Conservation (phyloP, 1,139 yeast species). For the Geotrichum histeridarum region DNA sequence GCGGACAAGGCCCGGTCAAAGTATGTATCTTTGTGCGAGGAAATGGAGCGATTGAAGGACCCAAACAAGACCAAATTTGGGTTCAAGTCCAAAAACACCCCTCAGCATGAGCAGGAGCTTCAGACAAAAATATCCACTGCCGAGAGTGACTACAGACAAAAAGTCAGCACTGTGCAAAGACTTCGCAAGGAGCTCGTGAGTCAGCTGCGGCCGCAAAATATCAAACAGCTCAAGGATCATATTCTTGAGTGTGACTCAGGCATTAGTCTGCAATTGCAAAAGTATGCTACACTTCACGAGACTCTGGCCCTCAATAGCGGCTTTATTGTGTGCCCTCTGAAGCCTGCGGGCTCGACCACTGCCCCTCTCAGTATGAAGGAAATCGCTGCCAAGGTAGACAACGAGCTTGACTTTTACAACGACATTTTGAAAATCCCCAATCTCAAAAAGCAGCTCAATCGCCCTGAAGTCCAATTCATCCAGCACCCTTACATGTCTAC, state of each 20-base stretch:
- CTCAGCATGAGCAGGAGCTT: conserved; percentile 90
- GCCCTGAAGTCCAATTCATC: conserved; percentile 53
- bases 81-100: conserved; percentile 71
- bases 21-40: conserved; percentile 77
- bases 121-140: conserved; percentile 75
- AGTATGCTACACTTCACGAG: conserved; percentile 83
- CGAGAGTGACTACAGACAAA: conserved; percentile 77
- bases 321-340: conserved; percentile 71
- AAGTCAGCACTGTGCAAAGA: conserved; percentile 67
- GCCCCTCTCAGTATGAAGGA: conserved; percentile 61
- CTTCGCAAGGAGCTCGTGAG: conserved; percentile 67
- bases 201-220: conserved; percentile 71
- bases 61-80: conserved; percentile 64
- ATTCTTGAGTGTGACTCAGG: conserved; percentile 87
- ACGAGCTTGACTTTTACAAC: conserved; percentile 73
- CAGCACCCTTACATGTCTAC: conserved; percentile 63
- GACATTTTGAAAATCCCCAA: conserved; percentile 46
- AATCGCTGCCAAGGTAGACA: conserved; percentile 71
- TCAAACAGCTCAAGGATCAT: conserved; percentile 67
- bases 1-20: conserved; percentile 88
- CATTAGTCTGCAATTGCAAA: conserved; percentile 78
- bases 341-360: conserved; percentile 33
- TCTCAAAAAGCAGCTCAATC: conserved; percentile 31
- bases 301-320: conserved; percentile 80
- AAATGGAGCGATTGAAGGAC: conserved; percentile 79